Base-by-base conservation (phyloP, 2,329 filamentous ascomycete species). In the Fusarium dimerum region DNA sequence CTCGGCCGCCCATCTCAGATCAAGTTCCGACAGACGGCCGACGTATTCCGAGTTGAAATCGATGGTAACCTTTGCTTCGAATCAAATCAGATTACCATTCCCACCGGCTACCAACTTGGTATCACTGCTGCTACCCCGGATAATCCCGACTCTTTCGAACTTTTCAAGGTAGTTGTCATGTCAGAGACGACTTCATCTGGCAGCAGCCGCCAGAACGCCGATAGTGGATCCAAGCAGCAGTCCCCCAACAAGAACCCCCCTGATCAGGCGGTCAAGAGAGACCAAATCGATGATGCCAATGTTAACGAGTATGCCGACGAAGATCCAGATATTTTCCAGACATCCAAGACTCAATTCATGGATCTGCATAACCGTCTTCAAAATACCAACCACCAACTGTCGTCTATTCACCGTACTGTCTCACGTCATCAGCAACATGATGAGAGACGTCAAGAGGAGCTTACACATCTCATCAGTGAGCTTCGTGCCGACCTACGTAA, bases 101-200 rank as follows among this genome's bases (percentile, higher is more conserved):
- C 93, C 3, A 65, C 80, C 2, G 90, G 90, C 61, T 95, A 97
- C 76, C 82, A 83, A 69, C 90, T 96, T 61, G 94, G 94, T 64
- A 76, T 99, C 62, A 91, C 89, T 12, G 94, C 93, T 40, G 89
- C 90, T 15, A 93, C 90, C 3, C 89, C 90, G 30, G 93, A 97
- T 61, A 92, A 86, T 64, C 92, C 94, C 1, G 94, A 99, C 74
- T 96, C 91, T 6, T 96, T 97, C 66, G 94, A 99, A 73, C 73
- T 96, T 60, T 94, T 92, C 78, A 95, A 93, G 70, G 82, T 97
- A 68, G 80, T 89, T 36, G 83, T 94, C 47, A 84, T 86, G 66
- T 86, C 82, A 11, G 81, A 84, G 64, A 75, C 63, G 52, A 66
- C 56, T 34, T 60, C 62, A 12, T 48, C 47, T n/a, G 51, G 40